These are phyloP conservation scores for Coffea humblotiana DNA, from an alignment of 305 asterid species.

Conservation along the genomic window DNA sequence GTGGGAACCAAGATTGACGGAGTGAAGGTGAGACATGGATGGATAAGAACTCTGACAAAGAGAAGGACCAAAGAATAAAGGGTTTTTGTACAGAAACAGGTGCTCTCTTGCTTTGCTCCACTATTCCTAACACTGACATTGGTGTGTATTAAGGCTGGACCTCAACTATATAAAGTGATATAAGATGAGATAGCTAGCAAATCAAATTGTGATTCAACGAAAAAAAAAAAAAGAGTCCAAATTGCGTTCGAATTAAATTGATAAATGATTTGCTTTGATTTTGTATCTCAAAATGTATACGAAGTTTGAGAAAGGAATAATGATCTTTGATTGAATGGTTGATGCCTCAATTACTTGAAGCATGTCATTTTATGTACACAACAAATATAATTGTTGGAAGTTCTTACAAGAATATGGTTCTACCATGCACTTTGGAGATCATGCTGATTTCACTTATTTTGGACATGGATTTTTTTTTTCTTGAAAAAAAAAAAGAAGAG, in stretches of 20 bases:
- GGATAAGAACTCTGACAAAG: conserved; percentile 69
- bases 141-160: not conserved
- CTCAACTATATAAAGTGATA: not conserved
- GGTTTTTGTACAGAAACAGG: not conserved
- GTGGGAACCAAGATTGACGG: conserved; percentile 62
- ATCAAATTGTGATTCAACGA: not conserved
- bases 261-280: not conserved
- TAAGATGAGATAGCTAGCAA: not conserved
- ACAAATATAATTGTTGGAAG: not conserved
- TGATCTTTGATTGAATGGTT: not conserved
- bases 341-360: not conserved
- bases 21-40: conserved; percentile 58
- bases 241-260: not conserved
- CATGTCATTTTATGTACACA: not conserved
- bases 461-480: not conserved
- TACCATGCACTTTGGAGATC: too few species aligned
- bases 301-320: not conserved
- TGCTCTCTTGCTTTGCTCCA: not conserved
- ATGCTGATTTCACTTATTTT: not conserved
- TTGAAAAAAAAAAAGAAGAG: not conserved
- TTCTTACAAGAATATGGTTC: not conserved
- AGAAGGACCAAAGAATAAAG: conserved; percentile 51
- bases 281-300: not conserved
- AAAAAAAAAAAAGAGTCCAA: not conserved
- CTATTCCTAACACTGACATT: conserved; percentile 2